phyloP scores from a whole-genome alignment of 1,284 basidiomycete genomes.

The Ustilago tritici region DNA sequence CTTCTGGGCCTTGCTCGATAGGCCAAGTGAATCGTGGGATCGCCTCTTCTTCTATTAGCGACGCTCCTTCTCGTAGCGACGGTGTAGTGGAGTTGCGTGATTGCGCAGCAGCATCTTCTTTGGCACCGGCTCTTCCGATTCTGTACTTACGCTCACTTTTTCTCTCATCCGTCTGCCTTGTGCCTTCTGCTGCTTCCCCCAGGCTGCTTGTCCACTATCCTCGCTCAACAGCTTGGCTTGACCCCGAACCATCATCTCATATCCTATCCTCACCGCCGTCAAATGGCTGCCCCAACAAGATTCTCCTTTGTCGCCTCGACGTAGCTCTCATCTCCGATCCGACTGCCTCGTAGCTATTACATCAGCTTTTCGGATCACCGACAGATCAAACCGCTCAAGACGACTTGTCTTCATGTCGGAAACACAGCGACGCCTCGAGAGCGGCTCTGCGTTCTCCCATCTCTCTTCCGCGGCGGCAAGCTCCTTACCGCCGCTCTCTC shows the following conservation, averaged over 20 bases:
- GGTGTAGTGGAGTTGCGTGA: conserved; percentile 1
- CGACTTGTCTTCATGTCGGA: conserved; percentile 19
- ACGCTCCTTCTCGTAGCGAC: conserved; percentile 2
- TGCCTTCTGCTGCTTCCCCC: background rate
- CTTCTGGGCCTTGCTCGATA: conserved; percentile 3
- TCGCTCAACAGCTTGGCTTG: background rate
- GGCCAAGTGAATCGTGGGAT: conserved; percentile 5
- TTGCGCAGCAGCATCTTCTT: background rate
- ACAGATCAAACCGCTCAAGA: background rate
- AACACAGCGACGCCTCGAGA: conserved; percentile 16
- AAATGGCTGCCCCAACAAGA: background rate
- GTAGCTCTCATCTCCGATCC: background rate
- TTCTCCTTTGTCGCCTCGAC: background rate
- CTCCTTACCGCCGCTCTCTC: conserved; percentile 6
- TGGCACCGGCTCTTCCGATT: background rate
- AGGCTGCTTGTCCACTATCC: background rate
- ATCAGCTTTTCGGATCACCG: background rate
- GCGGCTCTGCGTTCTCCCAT: conserved; percentile 13
- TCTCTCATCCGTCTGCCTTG: background rate
- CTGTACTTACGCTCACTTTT: background rate
- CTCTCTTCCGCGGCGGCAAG: background rate
- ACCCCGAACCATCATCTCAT: background rate
- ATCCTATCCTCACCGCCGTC: background rate
- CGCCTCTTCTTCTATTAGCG: background rate
- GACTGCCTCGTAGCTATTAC: background rate